Conservation (phyloP, 2,329 filamentous ascomycete species). For the Dactylellina sp. region DNA sequence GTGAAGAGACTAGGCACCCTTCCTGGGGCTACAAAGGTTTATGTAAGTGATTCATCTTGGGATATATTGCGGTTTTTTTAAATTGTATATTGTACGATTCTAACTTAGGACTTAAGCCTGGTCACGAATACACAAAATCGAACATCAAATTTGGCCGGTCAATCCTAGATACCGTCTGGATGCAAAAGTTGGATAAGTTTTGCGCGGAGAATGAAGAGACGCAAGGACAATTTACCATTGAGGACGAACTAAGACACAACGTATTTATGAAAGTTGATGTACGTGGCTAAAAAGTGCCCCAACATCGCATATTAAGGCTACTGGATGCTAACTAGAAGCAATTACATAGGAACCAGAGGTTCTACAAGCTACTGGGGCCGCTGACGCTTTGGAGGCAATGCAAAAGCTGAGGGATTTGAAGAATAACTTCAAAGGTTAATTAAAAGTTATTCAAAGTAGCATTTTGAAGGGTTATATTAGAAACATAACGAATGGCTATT, state of each 20-base stretch:
- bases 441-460: background rate
- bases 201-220: slow-evolving; percentile 83
- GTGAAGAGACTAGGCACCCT: slow-evolving; percentile 84
- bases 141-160: slow-evolving; percentile 90
- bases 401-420: slow-evolving; percentile 88
- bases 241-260: slow-evolving; percentile 96
- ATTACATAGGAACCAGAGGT: slow-evolving; percentile 77
- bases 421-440: slow-evolving; percentile 67
- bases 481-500: too few species aligned
- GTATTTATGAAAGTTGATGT: slow-evolving; percentile 93
- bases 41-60: slow-evolving; percentile 70
- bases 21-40: slow-evolving; percentile 91
- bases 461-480: background rate
- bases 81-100: too few species aligned
- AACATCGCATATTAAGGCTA: too few species aligned
- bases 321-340: background rate
- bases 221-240: slow-evolving; percentile 95
- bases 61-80: slow-evolving; percentile 57
- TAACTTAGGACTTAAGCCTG: slow-evolving; percentile 23
- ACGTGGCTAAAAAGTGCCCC: too few species aligned
- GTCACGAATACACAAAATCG: slow-evolving; percentile 98
- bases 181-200: slow-evolving; percentile 81
- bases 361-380: slow-evolving; percentile 84
- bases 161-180: slow-evolving; percentile 78
- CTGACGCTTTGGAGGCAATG: slow-evolving; percentile 85